Evolutionary conservation across 352 stramenopile species (phyloP), one percentile per base, ranked within the genome.

Genomic region (Phytophthora meadii): DNA sequence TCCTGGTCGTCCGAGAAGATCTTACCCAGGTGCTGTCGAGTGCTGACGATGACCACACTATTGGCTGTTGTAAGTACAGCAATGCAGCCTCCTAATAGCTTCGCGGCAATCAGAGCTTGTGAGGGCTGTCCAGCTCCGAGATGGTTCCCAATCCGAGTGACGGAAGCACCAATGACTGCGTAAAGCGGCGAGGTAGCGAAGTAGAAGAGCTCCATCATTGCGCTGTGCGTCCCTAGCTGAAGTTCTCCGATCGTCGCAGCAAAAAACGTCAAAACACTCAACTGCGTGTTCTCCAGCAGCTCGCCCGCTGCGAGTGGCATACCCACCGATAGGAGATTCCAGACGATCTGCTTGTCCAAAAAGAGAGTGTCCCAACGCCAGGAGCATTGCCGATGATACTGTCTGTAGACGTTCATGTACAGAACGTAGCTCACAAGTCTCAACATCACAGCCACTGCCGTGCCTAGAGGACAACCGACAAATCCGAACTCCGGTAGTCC

Each of bases 131-230:
- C 68, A 3, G 78, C 80, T 2, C 88, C 88, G 9, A 96, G 52
- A 32, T 94, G 81, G 6, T 72, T 76, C 8, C 81, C 85, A 19
- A 90, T 89, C n/a, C 81, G 83, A 7, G 81, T 88, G 15, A 92
- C 82, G 0, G 84, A 79, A 39, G 64, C 84, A 39, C 72, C 79
- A 30, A 90, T 84, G 24, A 93, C 66, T 19, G 87, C 85, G 61
- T 87, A 96, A 44, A 96, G 87, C 12, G 81, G 82, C 15, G 68
- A 81, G 6, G 84, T 89, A 25, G 84, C 74, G 49, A 96, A 89
- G 67, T 81, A 89, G 61, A 94, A 90, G n/a, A 94, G 69, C 65
- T 93, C 85, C 74, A 94, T 88, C 86, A 93, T 96, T 6, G 84
- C 77, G 49, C 87, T 93, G 67, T 96, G 84, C 14, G 88, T 80